phyloP scores from a whole-genome alignment of 78 protist genomes.

The Capsaspora owczarzaki region DNA sequence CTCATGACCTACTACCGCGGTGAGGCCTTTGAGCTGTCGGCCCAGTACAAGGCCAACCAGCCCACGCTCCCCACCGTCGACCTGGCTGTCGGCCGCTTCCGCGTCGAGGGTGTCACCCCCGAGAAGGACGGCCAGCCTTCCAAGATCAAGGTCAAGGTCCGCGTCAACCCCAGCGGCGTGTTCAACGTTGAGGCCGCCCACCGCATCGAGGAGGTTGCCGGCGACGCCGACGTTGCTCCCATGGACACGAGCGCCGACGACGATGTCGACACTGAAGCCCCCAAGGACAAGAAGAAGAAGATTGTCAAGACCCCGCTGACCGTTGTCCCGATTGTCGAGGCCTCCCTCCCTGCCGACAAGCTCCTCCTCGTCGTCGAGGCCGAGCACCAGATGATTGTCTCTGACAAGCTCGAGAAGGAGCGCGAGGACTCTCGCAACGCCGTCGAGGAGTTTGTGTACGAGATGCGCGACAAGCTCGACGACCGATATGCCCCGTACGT shows the following conservation, averaged over 20 bases:
- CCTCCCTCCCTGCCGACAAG: slow-evolving; percentile 5
- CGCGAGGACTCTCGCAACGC: slow-evolving; percentile 53
- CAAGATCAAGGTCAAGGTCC: slow-evolving; percentile 63
- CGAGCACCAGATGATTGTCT: neutral
- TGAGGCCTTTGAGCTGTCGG: slow-evolving; percentile 29
- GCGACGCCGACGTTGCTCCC: neutral
- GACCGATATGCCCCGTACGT: slow-evolving; percentile 8
- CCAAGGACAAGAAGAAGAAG: slow-evolving; percentile 49
- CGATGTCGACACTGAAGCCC: slow-evolving; percentile 34
- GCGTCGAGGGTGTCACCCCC: slow-evolving; percentile 9
- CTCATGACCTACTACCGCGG: slow-evolving; percentile 48
- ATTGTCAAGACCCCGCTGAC: neutral
- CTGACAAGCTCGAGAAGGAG: slow-evolving; percentile 15
- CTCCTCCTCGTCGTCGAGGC: slow-evolving; percentile 36
- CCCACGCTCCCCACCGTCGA: slow-evolving; percentile 22
- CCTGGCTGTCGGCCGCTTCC: neutral
- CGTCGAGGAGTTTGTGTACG: slow-evolving; percentile 77
- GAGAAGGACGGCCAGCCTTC: neutral
- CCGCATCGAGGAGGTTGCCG: slow-evolving; percentile 41
- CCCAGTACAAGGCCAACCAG: slow-evolving; percentile 30
- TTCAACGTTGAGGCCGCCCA: slow-evolving; percentile 57
- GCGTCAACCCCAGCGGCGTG: slow-evolving; percentile 62
- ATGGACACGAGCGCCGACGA: neutral
- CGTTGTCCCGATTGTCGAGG: slow-evolving; percentile 11
- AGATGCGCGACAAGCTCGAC: slow-evolving; percentile 52